Percentiles rank a stretch among this genome's conserved stretches.
Conservation (phyloP, 176 grass and related monocot species). For the Melocanna baccifera region DNA sequence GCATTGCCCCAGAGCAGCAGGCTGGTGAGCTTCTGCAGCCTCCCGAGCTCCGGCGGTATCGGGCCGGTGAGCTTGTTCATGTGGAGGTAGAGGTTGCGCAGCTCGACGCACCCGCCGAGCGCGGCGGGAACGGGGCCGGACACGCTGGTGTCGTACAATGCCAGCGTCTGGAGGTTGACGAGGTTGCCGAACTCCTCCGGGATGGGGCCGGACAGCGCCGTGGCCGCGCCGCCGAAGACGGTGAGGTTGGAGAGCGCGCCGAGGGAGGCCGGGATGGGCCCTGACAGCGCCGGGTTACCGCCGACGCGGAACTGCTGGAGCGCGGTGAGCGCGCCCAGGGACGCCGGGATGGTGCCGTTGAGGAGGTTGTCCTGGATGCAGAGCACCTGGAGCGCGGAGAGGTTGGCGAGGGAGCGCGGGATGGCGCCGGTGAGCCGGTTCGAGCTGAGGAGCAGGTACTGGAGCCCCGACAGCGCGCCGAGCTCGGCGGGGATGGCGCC, state of each 20-base stretch:
- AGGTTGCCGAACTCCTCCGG: conserved; percentile 76
- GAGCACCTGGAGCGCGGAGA: conserved; percentile 78
- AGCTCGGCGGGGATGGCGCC: conserved; percentile 56
- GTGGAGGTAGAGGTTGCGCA: conserved; percentile 80
- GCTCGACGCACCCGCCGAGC: conserved; percentile 70
- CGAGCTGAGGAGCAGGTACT: conserved; percentile 89
- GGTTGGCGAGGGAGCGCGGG: conserved; percentile 64
- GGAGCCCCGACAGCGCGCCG: conserved; percentile 57
- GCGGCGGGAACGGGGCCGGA: conserved; percentile 62
- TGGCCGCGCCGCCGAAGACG: conserved; percentile 81
- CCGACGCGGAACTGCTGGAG: conserved; percentile 89
- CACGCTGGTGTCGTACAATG: conserved; percentile 73
- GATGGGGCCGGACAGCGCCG: conserved; percentile 72
- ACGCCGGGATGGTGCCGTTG: conserved; percentile 76
- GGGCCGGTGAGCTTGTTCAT: conserved; percentile 82
- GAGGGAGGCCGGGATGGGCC: conserved; percentile 56
- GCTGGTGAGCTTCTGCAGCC: conserved; percentile 80
- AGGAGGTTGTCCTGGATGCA: conserved; percentile 94
- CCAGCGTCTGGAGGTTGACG: conserved; percentile 75
- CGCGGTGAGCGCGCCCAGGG: conserved; percentile 64
- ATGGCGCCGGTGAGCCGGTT: conserved; percentile 68
- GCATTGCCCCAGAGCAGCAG: conserved; percentile 84
- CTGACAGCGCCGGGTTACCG: conserved; percentile 66
- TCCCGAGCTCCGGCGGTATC: conserved; percentile 60
- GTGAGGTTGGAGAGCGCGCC: conserved; percentile 87